These are phyloP conservation scores for Lipomyces yamadae DNA, from an alignment of 805 yeast species.

Conservation along the genomic window DNA sequence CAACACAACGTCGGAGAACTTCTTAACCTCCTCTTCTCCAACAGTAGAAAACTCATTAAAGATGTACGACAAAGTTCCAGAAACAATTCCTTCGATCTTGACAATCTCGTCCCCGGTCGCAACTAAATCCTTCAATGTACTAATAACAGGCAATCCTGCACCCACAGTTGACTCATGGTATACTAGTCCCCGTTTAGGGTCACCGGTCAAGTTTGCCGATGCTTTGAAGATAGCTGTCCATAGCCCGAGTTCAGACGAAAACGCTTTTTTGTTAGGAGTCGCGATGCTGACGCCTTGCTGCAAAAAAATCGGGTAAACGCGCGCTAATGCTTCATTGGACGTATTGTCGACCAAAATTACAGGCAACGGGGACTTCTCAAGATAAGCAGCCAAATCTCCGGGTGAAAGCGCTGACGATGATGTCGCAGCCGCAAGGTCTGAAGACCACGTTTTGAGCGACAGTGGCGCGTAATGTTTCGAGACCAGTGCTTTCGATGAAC, in stretches of 20 bases:
- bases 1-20: slow-evolving; percentile 87
- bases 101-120: slow-evolving; percentile 92
- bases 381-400: slow-evolving; percentile 62
- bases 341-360: slow-evolving; percentile 93
- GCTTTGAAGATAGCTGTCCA: slow-evolving; percentile 77
- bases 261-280: slow-evolving; percentile 98
- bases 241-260: slow-evolving; percentile 70
- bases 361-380: slow-evolving; percentile 71
- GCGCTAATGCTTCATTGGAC: slow-evolving; percentile 77
- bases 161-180: slow-evolving; percentile 99
- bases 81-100: slow-evolving; percentile 92
- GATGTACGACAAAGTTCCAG: slow-evolving; percentile 93
- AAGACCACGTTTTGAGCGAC: slow-evolving; percentile 62
- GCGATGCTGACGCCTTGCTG: slow-evolving; percentile 86
- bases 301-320: slow-evolving; percentile 74
- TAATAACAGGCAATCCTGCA: slow-evolving; percentile 94
- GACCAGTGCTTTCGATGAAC: slow-evolving; percentile 69
- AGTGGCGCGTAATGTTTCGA: slow-evolving; percentile 74
- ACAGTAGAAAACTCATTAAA: slow-evolving; percentile 87
- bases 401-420: slow-evolving; percentile 56
- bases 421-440: slow-evolving; percentile 53
- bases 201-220: slow-evolving; percentile 50
- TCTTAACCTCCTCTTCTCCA: slow-evolving; percentile 57
- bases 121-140: slow-evolving; percentile 84
- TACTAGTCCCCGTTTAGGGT: slow-evolving; percentile 65